phyloP scores from a whole-genome alignment of 192 early-diverging fungal genomes.

The Dimargaris xerosporica region DNA sequence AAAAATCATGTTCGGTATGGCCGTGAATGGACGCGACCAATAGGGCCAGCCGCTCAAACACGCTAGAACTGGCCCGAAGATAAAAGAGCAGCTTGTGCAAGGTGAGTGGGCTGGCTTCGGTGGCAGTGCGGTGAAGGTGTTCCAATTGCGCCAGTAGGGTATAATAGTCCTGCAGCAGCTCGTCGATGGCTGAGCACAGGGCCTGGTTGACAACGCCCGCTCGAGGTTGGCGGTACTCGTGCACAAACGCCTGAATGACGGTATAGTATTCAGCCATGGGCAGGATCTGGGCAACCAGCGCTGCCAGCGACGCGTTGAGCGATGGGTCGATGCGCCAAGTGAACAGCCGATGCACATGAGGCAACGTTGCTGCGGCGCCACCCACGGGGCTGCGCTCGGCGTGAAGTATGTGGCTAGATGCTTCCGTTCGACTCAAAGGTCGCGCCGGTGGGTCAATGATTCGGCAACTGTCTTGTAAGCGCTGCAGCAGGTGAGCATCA shows the following conservation, averaged over 20 bases:
- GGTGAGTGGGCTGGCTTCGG: slow-evolving; percentile 42
- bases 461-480: not conserved
- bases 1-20: slow-evolving; percentile 26
- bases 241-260: slow-evolving; percentile 61
- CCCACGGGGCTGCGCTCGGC: not conserved
- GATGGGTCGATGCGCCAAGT: slow-evolving; percentile 12
- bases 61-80: slow-evolving; percentile 54
- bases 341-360: not conserved
- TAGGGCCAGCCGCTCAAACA: slow-evolving; percentile 33
- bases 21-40: slow-evolving; percentile 29
- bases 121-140: slow-evolving; percentile 52
- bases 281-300: slow-evolving; percentile 61
- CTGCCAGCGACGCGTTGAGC: slow-evolving; percentile 45
- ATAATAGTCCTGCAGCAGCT: slow-evolving; percentile 68
- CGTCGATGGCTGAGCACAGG: slow-evolving; percentile 64
- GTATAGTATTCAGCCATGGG: slow-evolving; percentile 63
- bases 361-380: not conserved
- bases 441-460: not conserved
- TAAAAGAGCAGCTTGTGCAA: slow-evolving; percentile 90
- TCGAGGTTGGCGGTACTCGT: slow-evolving; percentile 50
- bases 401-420: not conserved
- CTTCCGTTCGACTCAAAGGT: not conserved
- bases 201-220: slow-evolving; percentile 85
- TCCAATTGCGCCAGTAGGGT: slow-evolving; percentile 79
- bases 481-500: not conserved